Percentiles rank a stretch among this genome's conserved stretches.
phyloP scores from a whole-genome alignment of 306 rosid genomes.

The Cicer arietinum region DNA sequence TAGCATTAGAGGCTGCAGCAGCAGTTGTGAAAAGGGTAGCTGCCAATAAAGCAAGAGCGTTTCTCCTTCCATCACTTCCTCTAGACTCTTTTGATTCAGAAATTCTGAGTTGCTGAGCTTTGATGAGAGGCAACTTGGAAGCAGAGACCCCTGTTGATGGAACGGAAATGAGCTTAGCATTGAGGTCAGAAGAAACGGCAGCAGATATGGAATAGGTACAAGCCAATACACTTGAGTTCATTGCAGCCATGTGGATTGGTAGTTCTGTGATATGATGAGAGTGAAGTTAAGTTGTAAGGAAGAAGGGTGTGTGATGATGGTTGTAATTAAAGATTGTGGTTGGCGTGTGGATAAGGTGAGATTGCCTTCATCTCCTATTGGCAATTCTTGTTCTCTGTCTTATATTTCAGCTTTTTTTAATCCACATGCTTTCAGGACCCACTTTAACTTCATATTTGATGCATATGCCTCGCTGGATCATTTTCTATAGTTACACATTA shows the following conservation, averaged over 20 bases:
- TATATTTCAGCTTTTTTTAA: background rate
- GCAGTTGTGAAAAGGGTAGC: conserved; percentile 68
- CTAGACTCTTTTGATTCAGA: conserved; percentile 40
- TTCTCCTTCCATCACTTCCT: conserved; percentile 70
- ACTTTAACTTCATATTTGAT: conserved; percentile 24
- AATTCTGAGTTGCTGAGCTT: conserved; percentile 59
- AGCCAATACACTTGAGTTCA: conserved; percentile 82
- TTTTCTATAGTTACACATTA: background rate
- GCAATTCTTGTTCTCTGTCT: conserved; percentile 46
- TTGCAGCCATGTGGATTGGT: conserved; percentile 64
- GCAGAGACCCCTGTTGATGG: conserved; percentile 44
- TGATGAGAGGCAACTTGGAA: conserved; percentile 62
- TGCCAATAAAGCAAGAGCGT: conserved; percentile 67
- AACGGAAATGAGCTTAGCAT: conserved; percentile 53
- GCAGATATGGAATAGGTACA: conserved; percentile 75
- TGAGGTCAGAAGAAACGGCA: conserved; percentile 46
- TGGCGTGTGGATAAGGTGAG: conserved; percentile 95
- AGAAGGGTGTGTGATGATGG: conserved; percentile 43
- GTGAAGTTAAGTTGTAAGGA: conserved; percentile 2
- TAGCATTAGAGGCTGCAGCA: conserved; percentile 55
- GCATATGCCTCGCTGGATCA: background rate
- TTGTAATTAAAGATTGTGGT: conserved; percentile 60
- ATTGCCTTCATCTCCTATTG: conserved; percentile 82
- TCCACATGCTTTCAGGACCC: conserved; percentile 59
- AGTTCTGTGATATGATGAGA: conserved; percentile 11